phyloP scores from a whole-genome alignment of 2,329 filamentous ascomycete species.

The Penicillium nordicum region DNA sequence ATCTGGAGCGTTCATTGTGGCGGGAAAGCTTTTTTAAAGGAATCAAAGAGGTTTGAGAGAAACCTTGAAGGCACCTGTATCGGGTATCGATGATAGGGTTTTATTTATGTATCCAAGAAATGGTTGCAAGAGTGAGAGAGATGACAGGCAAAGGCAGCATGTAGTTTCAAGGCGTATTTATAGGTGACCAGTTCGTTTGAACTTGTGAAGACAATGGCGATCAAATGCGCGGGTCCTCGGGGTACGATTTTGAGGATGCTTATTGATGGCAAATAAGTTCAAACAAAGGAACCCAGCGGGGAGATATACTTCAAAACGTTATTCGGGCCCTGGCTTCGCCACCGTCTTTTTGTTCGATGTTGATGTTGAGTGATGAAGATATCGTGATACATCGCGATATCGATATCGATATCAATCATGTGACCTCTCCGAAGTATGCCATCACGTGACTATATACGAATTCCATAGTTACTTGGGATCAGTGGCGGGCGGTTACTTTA shows the following conservation, averaged over 20 bases:
- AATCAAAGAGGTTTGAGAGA: not conserved
- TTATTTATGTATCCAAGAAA: not conserved
- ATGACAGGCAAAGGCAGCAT: not conserved
- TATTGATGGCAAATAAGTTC: not conserved
- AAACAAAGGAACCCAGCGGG: not conserved
- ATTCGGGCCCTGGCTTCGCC: not conserved
- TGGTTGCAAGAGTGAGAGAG: not conserved
- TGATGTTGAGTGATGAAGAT: constrained; percentile 2
- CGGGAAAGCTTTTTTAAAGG: not conserved
- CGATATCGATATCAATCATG: constrained; percentile 2
- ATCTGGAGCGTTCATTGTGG: constrained; percentile 49
- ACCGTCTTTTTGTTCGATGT: not conserved
- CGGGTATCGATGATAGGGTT: not conserved
- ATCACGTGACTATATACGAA: not conserved
- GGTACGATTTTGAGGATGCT: not conserved
- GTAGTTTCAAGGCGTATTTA: not conserved
- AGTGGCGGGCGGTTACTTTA: not conserved
- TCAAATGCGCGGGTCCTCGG: not conserved
- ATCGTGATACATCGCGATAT: not conserved
- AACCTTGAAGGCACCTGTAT: not conserved
- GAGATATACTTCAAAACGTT: not conserved
- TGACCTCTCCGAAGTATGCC: not conserved
- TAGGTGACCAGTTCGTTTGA: not conserved
- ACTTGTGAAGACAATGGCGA: not conserved
- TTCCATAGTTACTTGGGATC: not conserved